These are phyloP conservation scores for Lablab purpureus DNA, from an alignment of 306 rosid species.

Conservation along the genomic window DNA sequence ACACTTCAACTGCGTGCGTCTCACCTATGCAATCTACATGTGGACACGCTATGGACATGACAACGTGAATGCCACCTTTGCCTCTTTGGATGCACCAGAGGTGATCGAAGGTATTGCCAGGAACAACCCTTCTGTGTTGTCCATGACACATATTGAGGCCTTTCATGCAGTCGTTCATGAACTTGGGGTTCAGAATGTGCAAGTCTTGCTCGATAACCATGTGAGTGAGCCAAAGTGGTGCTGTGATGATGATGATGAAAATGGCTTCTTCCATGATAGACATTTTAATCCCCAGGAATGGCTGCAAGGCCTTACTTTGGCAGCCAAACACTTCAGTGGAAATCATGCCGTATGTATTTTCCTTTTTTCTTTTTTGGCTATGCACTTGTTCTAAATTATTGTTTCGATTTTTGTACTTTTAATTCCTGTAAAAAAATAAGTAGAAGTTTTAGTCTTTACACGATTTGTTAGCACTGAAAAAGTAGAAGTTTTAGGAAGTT, in stretches of 20 bases:
- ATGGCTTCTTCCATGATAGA: constrained; percentile 63
- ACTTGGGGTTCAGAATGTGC: constrained; percentile 50
- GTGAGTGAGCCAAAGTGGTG: constrained; percentile 71
- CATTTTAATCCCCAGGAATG: constrained; percentile 63
- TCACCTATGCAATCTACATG: constrained; percentile 61
- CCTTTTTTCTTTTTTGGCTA: not conserved
- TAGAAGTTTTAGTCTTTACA: too few species aligned
- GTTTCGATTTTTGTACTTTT: not conserved
- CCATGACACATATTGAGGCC: constrained; percentile 48
- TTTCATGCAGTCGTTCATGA: constrained; percentile 50
- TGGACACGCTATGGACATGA: constrained; percentile 49
- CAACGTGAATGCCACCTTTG: constrained; percentile 30
- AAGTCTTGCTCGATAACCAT: constrained; percentile 62
- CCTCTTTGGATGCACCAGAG: constrained; percentile 18
- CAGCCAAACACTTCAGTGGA: constrained; percentile 44
- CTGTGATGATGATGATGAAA: constrained; percentile 58
- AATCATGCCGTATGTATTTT: constrained; percentile 47
- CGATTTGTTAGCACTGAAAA: too few species aligned
- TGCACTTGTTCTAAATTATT: not conserved
- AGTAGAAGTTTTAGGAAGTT: too few species aligned
- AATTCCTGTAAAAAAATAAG: too few species aligned
- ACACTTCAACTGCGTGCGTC: constrained; percentile 58
- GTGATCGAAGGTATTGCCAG: constrained; percentile 40
- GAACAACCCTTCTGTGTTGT: constrained; percentile 49
- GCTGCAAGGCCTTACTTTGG: constrained; percentile 56